Evolutionary conservation across 2,329 filamentous ascomycete species (phyloP).

Genomic region (Epichloe sibirici): DNA sequence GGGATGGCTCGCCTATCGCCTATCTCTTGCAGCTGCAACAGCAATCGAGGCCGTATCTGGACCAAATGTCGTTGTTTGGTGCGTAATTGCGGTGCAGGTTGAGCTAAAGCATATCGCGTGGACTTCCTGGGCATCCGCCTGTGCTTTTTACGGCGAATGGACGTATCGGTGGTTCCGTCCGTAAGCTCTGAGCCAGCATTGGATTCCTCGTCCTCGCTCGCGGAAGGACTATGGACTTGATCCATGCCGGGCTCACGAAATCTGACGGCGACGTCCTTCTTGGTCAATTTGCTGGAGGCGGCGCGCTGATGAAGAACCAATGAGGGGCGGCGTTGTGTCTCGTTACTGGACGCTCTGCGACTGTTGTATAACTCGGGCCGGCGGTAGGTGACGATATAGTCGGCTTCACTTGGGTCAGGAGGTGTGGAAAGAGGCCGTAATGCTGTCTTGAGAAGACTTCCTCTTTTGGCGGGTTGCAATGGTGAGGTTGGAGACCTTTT

Average conservation of each 20-base stretch:
- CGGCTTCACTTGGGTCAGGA: conserved; percentile 9
- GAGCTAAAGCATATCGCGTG: conserved; percentile 55
- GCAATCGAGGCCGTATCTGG: conserved; percentile 53
- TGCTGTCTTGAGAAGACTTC: conserved; percentile 31
- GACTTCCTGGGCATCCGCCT: conserved; percentile 40
- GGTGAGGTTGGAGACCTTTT: conserved; percentile 17
- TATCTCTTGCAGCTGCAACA: conserved; percentile 62
- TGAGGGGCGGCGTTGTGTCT: background rate
- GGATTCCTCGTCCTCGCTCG: conserved; percentile 38
- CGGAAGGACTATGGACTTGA: conserved; percentile 13
- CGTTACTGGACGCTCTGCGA: conserved; percentile 3
- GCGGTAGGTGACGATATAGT: conserved; percentile 3
- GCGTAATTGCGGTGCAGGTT: conserved; percentile 48
- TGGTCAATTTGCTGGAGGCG: conserved; percentile 26
- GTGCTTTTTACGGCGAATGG: conserved; percentile 25
- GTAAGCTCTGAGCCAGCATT: conserved; percentile 30
- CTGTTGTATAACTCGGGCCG: background rate
- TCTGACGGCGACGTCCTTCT: conserved; percentile 32
- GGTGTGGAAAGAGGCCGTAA: conserved; percentile 23
- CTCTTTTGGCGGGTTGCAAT: conserved; percentile 21
- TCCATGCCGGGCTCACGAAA: conserved; percentile 28
- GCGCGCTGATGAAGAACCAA: conserved; percentile 16
- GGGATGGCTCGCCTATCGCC: conserved; percentile 50
- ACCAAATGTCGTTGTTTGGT: conserved; percentile 53
- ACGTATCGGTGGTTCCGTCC: conserved; percentile 31